phyloP scores from a whole-genome alignment of 169 alveolate species.

The Cryptosporidium meleagridis region DNA sequence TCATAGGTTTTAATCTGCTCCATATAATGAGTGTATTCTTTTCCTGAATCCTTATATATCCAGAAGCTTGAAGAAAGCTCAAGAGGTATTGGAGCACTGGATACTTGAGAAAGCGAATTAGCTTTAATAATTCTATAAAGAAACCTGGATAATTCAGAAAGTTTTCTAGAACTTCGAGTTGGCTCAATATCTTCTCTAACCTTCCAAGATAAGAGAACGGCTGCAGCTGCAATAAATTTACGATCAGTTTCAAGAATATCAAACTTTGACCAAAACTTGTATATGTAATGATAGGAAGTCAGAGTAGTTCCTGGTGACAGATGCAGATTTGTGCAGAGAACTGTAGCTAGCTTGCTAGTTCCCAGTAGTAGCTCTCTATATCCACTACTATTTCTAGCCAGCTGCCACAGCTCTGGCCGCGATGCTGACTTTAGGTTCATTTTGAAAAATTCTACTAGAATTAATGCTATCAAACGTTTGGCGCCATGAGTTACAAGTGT shows the following conservation, averaged over 20 bases:
- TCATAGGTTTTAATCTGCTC: slow-evolving; percentile 70
- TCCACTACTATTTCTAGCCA: slow-evolving; percentile 42
- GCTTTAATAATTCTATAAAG: slow-evolving; percentile 64
- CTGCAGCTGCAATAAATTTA: slow-evolving; percentile 67
- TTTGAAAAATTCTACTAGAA: not conserved
- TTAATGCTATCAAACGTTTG: not conserved
- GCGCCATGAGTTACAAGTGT: slow-evolving; percentile 3
- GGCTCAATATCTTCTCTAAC: slow-evolving; percentile 63
- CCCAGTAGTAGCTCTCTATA: slow-evolving; percentile 65
- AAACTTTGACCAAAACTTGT: slow-evolving; percentile 70
- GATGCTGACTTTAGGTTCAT: slow-evolving; percentile 37
- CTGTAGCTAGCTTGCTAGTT: slow-evolving; percentile 58
- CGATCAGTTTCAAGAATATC: slow-evolving; percentile 64
- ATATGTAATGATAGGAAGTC: slow-evolving; percentile 53
- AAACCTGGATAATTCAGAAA: slow-evolving; percentile 58
- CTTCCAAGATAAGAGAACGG: slow-evolving; percentile 64
- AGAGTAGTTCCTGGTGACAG: slow-evolving; percentile 61
- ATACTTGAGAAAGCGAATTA: slow-evolving; percentile 31
- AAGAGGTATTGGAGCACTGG: not conserved
- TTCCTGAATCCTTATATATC: slow-evolving; percentile 71
- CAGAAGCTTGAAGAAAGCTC: slow-evolving; percentile 69
- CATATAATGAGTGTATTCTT: slow-evolving; percentile 46
- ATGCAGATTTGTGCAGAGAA: slow-evolving; percentile 46
- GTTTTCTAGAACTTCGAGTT: slow-evolving; percentile 54
- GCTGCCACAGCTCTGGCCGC: slow-evolving; percentile 28